Base-by-base conservation (phyloP, 768 basidiomycete species). In the Agaricus bisporus region DNA sequence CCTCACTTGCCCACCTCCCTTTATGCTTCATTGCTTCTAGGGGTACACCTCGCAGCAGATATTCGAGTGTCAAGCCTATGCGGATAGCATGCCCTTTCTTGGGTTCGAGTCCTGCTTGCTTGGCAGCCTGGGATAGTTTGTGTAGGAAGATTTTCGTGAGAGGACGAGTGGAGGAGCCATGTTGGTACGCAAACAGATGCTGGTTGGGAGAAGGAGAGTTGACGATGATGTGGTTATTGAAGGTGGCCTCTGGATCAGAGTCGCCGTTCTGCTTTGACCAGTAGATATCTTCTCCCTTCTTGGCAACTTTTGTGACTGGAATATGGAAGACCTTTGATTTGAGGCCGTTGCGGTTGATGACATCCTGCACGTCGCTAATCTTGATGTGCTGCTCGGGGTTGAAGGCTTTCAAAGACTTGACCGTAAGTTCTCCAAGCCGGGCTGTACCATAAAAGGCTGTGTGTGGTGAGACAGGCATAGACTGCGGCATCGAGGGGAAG, bases 381-480 rank as follows among this genome's bases (percentile, higher is more conserved):
- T 60, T 73, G 52, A 73, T 51, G 50, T 77, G 70, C 1, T 43
- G 15, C 0, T 12, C 32, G 0, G 66, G 59, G 39, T 69, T 39
- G 51, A 76, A 78, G 1, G 55, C 51, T 1, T 59, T 61, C 0
- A 74, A 57, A 1, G 17, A 59, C 1, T 60, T 64, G 0, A 75
- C 57, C 0, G 70, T 73, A 50, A 78, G 69, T 53, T 79, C 73
- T 0, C 74, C 72, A 0, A 68, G 41, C 0, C 70, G 41, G 0
- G 69, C 66, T 0, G 61, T 63, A 0, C 65, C 38, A 18, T 62
- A 79, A 58, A 78, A 77, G 4, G 61, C 58, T n/a, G n/a, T n/a
- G n/a, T 0, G 68, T 72, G 8, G 70, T 70, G 7, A 74, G 66
- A 54, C 72, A 75, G 0, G 73, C 69, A n/a, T 49, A 71, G 0